Percentiles rank a stretch among this genome's conserved stretches.
Conservation (phyloP, 2,329 filamentous ascomycete species). For the Hymenoscyphus linearis region DNA sequence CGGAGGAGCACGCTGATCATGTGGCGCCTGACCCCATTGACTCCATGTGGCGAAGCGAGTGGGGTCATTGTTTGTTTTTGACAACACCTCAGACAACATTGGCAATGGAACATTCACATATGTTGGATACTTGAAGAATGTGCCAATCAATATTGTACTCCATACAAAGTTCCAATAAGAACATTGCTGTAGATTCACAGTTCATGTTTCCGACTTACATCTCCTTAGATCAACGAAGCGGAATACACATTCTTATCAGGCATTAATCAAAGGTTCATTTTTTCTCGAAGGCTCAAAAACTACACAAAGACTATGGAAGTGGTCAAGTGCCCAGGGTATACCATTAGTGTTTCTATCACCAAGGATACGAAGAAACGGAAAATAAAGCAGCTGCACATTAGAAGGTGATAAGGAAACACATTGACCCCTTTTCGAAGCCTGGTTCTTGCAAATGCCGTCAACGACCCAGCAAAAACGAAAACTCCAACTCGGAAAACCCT, state of each 20-base stretch:
- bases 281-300: slow-evolving; percentile 13
- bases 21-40: neutral
- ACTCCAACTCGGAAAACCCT: slow-evolving; percentile 24
- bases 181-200: neutral
- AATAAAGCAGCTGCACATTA: slow-evolving; percentile 32
- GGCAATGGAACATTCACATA: neutral
- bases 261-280: slow-evolving; percentile 6
- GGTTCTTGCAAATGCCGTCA: slow-evolving; percentile 32
- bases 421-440: slow-evolving; percentile 31
- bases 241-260: neutral
- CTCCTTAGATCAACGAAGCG: neutral
- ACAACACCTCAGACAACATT: neutral
- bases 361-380: slow-evolving; percentile 22
- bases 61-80: neutral
- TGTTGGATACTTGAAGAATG: neutral
- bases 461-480: slow-evolving; percentile 30
- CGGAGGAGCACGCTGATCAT: neutral
- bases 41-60: neutral
- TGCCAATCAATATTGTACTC: neutral
- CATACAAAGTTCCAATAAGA: neutral
- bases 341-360: slow-evolving; percentile 19
- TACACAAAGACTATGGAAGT: slow-evolving; percentile 18
- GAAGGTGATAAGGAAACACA: slow-evolving; percentile 33
- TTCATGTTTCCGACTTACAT: neutral
- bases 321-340: slow-evolving; percentile 16